Conservation (phyloP, 2,329 filamentous ascomycete species). For the Aspergillus luchuensis region DNA sequence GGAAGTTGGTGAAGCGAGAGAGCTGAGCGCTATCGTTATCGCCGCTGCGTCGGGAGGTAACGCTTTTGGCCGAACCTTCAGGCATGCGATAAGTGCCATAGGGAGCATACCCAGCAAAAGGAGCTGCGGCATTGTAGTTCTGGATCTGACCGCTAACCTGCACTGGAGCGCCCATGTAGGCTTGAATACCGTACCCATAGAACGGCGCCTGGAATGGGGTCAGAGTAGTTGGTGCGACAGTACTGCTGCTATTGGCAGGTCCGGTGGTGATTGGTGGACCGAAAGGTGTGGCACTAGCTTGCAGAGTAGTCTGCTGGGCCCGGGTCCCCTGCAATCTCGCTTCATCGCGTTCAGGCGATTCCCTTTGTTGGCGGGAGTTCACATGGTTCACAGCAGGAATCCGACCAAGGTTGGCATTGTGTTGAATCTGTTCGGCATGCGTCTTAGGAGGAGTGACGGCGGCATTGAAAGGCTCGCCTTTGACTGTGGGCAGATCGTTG, state of each 20-base stretch:
- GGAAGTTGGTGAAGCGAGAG: slow-evolving; percentile 80
- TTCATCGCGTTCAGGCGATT: slow-evolving; percentile 50
- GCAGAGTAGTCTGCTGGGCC: slow-evolving; percentile 70
- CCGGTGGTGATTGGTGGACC: slow-evolving; percentile 61
- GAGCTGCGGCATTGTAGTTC: slow-evolving; percentile 57
- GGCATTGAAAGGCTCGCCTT: slow-evolving; percentile 61
- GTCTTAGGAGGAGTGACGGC: slow-evolving; percentile 56
- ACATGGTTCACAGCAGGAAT: slow-evolving; percentile 66
- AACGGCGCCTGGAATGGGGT: slow-evolving; percentile 43
- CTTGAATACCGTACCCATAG: slow-evolving; percentile 55
- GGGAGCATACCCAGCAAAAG: slow-evolving; percentile 54
- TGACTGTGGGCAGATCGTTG: slow-evolving; percentile 84
- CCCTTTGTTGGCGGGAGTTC: slow-evolving; percentile 60
- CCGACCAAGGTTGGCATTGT: slow-evolving; percentile 79
- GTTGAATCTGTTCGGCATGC: slow-evolving; percentile 61
- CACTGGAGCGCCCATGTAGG: slow-evolving; percentile 56
- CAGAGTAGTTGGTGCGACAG: slow-evolving; percentile 34
- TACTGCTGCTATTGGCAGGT: slow-evolving; percentile 25
- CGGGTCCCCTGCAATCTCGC: slow-evolving; percentile 52
- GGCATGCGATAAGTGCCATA: slow-evolving; percentile 61
- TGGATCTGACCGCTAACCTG: slow-evolving; percentile 40
- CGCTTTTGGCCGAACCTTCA: slow-evolving; percentile 75
- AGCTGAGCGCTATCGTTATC: slow-evolving; percentile 58
- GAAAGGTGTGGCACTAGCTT: slow-evolving; percentile 78
- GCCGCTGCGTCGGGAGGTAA: slow-evolving; percentile 61